Base-by-base conservation (phyloP, 345 rosid species). In the Camelina sativa region DNA sequence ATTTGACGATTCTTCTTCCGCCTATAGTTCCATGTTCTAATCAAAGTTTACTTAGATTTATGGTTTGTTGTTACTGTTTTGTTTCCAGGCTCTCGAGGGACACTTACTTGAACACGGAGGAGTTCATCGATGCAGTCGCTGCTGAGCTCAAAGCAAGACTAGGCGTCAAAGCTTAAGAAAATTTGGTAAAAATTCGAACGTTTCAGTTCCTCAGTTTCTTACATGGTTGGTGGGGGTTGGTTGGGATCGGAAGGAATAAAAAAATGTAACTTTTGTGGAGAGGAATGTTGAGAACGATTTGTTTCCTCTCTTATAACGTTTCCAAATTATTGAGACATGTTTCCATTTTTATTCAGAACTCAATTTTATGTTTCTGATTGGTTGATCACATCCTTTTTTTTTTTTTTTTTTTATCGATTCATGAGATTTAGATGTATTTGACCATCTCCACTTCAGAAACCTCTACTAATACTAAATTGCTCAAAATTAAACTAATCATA, bases 51-150 rank as follows among this genome's bases (percentile, higher is more conserved):
- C 17, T 11, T 6, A 4, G 6, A 28, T 25, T 43, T 30, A 19
- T 67, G 44, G 53, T 61, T 15, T 47, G 22, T 3, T 48, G 22
- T 40, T n/a, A n/a, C n/a, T 19, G 8, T 1, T 46, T 16, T 46
- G 13, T 41, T 13, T 83, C 51, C 52, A 95, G 99, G 90, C 70
- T 92, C 8, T 22, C 87, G 6, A 86, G 98, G 85, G 89, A 89
- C 62, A 82, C 82, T 0, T 92, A 89, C 83, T 85, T 92, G 76
- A 95, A 89, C 80, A 95, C 99, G 0, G 98, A 92, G 72, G 94
- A 92, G 84, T 95, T 95, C 88, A 91, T 95, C 65, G 99, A 92
- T 81, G 97, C 97, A 34, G 99, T 95, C 68, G 97, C 94, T 0
- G 84, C 56, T 7, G 94, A 88, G 64, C 91, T 95, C 68, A 86